A percentile compares a stretch with the other conserved stretches of the same genome.
These are phyloP conservation scores for Saccharomyces hybrid DNA, from an alignment of 1,139 yeast genomes.

Conservation along the genomic window DNA sequence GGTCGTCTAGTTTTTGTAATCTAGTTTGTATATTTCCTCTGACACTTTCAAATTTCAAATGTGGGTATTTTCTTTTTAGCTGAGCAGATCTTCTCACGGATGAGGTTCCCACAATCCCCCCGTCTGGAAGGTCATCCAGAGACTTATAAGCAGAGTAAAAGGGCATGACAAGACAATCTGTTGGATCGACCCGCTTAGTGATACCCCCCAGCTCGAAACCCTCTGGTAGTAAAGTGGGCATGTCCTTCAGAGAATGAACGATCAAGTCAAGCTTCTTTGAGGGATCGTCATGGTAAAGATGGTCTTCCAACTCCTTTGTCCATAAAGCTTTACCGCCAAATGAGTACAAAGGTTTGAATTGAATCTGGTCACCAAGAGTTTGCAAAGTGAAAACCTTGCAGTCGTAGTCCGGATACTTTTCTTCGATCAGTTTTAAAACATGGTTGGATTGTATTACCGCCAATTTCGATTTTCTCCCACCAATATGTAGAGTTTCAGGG, in stretches of 20 bases:
- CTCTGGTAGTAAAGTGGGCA: slow-evolving; percentile 88
- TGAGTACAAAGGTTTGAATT: slow-evolving; percentile 76
- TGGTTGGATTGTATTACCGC: slow-evolving; percentile 83
- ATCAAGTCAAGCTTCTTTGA: slow-evolving; percentile 56
- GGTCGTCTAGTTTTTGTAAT: slow-evolving; percentile 56
- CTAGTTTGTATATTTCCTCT: slow-evolving; percentile 88
- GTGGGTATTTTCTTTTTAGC: slow-evolving; percentile 50
- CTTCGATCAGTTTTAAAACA: slow-evolving; percentile 54
- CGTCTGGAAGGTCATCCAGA: slow-evolving; percentile 70
- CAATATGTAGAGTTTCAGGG: slow-evolving; percentile 40
- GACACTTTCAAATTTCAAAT: slow-evolving; percentile 62
- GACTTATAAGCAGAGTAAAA: slow-evolving; percentile 52
- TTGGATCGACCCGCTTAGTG: slow-evolving; percentile 78
- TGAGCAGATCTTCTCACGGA: slow-evolving; percentile 89
- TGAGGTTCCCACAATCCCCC: slow-evolving; percentile 88
- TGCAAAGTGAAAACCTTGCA: slow-evolving; percentile 72
- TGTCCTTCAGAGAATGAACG: slow-evolving; percentile 90
- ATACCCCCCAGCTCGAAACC: slow-evolving; percentile 88
- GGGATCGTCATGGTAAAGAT: slow-evolving; percentile 57
- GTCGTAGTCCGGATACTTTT: slow-evolving; percentile 51
- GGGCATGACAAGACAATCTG: slow-evolving; percentile 89
- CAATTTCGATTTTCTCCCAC: slow-evolving; percentile 80
- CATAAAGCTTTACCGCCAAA: slow-evolving; percentile 95
- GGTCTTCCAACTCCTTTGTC: slow-evolving; percentile 89
- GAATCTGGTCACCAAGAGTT: slow-evolving; percentile 87